These are phyloP conservation scores for Barnettozyma sp. DNA, from an alignment of 805 yeast species.

Conservation along the genomic window DNA sequence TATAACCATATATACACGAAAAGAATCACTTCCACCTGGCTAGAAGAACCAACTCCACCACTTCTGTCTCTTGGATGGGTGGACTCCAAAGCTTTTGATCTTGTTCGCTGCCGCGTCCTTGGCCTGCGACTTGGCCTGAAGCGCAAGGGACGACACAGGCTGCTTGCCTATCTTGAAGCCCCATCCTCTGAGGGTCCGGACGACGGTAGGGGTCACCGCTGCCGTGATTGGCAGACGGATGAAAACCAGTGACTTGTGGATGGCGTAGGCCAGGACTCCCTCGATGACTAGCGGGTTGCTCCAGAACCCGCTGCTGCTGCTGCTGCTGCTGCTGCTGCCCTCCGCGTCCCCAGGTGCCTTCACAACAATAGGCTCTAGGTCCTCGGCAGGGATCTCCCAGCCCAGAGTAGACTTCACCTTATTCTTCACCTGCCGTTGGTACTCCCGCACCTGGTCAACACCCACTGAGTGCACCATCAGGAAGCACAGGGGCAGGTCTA, in stretches of 20 bases:
- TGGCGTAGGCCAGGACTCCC: constrained; percentile 83
- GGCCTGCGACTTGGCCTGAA: constrained; percentile 27
- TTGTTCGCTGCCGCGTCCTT: constrained; percentile 32
- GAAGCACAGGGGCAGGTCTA: constrained; percentile 83
- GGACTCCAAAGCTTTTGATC: constrained; percentile 45
- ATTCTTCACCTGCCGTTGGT: constrained; percentile 56
- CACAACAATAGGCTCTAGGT: constrained; percentile 24
- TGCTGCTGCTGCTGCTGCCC: too few species aligned
- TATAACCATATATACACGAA: too few species aligned
- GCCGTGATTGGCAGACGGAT: constrained; percentile 87
- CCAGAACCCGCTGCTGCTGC: constrained; percentile 16
- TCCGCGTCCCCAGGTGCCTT: constrained; percentile 7
- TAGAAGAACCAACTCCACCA: constrained; percentile 58
- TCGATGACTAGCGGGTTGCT: constrained; percentile 62
- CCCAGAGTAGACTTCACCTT: constrained; percentile 43
- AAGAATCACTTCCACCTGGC: too few species aligned
- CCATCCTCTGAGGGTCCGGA: constrained; percentile 55
- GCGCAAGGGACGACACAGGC: constrained; percentile 36
- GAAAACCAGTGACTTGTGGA: constrained; percentile 81
- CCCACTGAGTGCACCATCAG: constrained; percentile 81
- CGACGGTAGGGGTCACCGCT: constrained; percentile 81
- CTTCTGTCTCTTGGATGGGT: constrained; percentile 43
- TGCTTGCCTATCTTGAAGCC: constrained; percentile 71
- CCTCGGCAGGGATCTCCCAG: constrained; percentile 35
- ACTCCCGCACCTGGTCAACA: constrained; percentile 66